phyloP scores from a whole-genome alignment of 192 early-diverging fungal genomes.

The Coemansia sp. region DNA sequence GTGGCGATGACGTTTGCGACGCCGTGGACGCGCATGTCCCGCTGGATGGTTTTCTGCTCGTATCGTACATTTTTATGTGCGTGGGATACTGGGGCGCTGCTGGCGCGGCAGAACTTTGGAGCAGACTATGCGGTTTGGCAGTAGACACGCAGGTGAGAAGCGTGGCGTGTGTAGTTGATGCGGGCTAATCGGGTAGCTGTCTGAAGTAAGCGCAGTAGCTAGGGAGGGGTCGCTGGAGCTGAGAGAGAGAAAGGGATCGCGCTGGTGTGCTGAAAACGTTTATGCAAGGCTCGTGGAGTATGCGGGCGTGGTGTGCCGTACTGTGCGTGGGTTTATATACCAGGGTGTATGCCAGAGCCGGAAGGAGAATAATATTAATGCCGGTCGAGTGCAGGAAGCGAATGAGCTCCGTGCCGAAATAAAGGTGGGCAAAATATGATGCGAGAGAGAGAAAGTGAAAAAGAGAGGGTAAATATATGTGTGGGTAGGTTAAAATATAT shows the following conservation, averaged over 20 bases:
- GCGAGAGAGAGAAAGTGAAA: not conserved
- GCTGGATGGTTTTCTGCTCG: conserved; percentile 28
- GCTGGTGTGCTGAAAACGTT: conserved; percentile 2
- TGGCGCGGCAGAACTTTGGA: not conserved
- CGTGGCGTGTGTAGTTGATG: not conserved
- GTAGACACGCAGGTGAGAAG: conserved; percentile 1
- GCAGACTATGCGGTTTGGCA: not conserved
- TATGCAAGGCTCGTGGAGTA: conserved; percentile 10
- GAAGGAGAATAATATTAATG: conserved; percentile 14
- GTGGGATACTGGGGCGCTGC: not conserved
- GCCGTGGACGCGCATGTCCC: conserved; percentile 39
- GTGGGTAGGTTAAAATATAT: conserved; percentile 6
- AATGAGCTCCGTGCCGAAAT: conserved; percentile 1
- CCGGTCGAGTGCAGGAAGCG: not conserved
- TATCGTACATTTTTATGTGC: conserved; percentile 29
- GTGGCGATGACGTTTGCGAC: conserved; percentile 39
- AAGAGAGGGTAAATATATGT: not conserved
- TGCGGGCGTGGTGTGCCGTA: conserved; percentile 3
- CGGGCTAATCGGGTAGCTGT: conserved; percentile 2
- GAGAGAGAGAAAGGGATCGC: not conserved
- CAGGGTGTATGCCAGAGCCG: conserved; percentile 10
- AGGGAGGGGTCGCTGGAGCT: not conserved
- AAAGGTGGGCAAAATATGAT: not conserved
- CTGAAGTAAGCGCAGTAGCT: not conserved
- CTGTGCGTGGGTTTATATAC: not conserved